phyloP scores from a whole-genome alignment of 192 early-diverging fungal species.

The Coemansia umbellata region DNA sequence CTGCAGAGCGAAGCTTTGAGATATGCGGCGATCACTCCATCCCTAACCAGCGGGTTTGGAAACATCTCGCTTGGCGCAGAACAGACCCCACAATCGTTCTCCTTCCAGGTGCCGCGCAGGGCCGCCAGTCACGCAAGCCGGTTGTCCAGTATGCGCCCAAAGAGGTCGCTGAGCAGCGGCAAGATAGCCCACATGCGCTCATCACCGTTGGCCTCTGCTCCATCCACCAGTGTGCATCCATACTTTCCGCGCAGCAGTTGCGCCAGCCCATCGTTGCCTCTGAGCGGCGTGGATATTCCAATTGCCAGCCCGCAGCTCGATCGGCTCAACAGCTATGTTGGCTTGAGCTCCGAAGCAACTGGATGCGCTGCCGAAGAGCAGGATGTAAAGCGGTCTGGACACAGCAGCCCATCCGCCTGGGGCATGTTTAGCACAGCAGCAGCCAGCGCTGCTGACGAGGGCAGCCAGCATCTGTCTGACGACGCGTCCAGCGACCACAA shows the following conservation, averaged over 20 bases:
- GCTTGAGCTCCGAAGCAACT: neutral
- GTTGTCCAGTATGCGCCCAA: slow-evolving; percentile 12
- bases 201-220: slow-evolving; percentile 10
- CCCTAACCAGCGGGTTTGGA: slow-evolving; percentile 10
- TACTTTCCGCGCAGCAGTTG: slow-evolving; percentile 11
- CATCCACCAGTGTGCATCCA: slow-evolving; percentile 11
- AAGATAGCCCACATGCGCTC: slow-evolving; percentile 21
- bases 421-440: neutral
- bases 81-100: neutral
- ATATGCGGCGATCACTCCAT: neutral
- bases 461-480: slow-evolving; percentile 12
- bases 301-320: neutral
- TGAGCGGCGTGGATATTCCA: too few species aligned
- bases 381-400: too few species aligned
- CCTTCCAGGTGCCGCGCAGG: slow-evolving; percentile 5
- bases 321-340: slow-evolving; percentile 1
- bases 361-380: neutral
- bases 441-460: neutral
- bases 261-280: neutral
- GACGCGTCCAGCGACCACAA: slow-evolving; percentile 16
- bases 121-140: slow-evolving; percentile 4
- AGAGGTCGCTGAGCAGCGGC: slow-evolving; percentile 29
- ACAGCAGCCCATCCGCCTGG: neutral
- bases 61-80: slow-evolving; percentile 12
- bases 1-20: neutral